A percentile compares a stretch with the other conserved stretches of the same genome.
phyloP scores from a whole-genome alignment of 768 basidiomycete genomes.

The Daedaleopsis nitida region DNA sequence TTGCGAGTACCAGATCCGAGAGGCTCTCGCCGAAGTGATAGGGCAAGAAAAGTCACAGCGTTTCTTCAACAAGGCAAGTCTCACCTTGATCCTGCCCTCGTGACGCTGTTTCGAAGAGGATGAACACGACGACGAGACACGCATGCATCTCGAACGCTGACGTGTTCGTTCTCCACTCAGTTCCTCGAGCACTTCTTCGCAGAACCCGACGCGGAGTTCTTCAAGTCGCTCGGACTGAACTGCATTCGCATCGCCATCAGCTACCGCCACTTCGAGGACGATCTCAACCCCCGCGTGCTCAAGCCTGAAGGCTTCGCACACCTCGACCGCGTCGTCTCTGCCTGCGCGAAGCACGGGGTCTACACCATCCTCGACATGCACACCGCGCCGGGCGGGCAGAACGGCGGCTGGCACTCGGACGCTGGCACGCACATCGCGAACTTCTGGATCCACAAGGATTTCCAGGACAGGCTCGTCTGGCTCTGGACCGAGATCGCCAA shows the following conservation, averaged over 20 bases:
- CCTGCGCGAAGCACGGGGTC: constrained; percentile 76
- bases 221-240: constrained; percentile 78
- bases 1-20: constrained; percentile 77
- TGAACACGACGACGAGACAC: not conserved
- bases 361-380: constrained; percentile 85
- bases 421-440: constrained; percentile 68
- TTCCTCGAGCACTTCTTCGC: constrained; percentile 86
- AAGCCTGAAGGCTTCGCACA: constrained; percentile 79
- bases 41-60: constrained; percentile 68
- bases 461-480: constrained; percentile 78
- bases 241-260: constrained; percentile 79
- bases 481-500: constrained; percentile 76
- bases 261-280: constrained; percentile 79
- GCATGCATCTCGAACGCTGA: not conserved
- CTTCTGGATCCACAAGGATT: constrained; percentile 85
- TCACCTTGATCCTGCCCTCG: not conserved
- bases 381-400: constrained; percentile 73
- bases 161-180: constrained; percentile 35
- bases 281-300: constrained; percentile 78
- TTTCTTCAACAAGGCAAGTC: constrained; percentile 77
- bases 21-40: constrained; percentile 60
- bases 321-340: constrained; percentile 76
- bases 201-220: constrained; percentile 75
- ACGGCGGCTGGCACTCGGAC: constrained; percentile 82
- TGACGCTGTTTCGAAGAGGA: not conserved